phyloP scores from a whole-genome alignment of 148 eudicot species.

The Tetragonia tetragonoides region DNA sequence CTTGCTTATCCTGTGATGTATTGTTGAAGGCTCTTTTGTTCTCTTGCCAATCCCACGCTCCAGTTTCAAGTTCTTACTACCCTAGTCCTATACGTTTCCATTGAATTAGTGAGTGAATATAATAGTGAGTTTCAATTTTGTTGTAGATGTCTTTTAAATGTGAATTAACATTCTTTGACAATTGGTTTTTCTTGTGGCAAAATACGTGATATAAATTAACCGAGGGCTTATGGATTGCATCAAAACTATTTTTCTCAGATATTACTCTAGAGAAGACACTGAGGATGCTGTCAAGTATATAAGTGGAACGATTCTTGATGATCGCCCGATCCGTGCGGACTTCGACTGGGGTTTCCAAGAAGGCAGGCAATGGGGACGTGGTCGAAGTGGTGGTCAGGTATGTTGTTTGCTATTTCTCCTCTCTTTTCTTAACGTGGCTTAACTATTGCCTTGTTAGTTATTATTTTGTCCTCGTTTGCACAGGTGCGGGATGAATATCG shows the following conservation, averaged over 20 bases:
- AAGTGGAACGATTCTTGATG: constrained; percentile 97
- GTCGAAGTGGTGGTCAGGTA: constrained; percentile 98
- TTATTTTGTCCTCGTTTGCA: constrained; percentile 17
- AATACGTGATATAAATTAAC: background rate
- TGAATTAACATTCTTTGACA: background rate
- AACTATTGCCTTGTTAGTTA: constrained; percentile 7
- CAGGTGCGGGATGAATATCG: constrained; percentile 99
- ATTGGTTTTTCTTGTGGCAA: constrained; percentile 5
- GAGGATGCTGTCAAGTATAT: constrained; percentile 90
- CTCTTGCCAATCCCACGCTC: background rate
- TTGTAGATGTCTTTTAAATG: background rate
- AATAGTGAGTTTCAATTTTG: background rate
- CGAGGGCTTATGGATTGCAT: background rate
- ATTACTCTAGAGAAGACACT: constrained; percentile 85
- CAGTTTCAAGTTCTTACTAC: background rate
- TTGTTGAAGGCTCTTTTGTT: background rate
- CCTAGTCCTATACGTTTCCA: background rate
- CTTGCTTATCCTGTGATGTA: background rate
- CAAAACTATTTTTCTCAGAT: constrained; percentile 39
- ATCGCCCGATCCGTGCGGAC: constrained; percentile 96
- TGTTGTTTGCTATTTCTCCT: constrained; percentile 13
- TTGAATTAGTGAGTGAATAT: background rate
- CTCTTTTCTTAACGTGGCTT: background rate
- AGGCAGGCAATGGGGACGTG: constrained; percentile 99
- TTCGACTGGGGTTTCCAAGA: constrained; percentile 99